A percentile compares a stretch with the other conserved stretches of the same genome.
phyloP scores from a whole-genome alignment of 1,139 yeast genomes.

The Yamadazyma triangularis region DNA sequence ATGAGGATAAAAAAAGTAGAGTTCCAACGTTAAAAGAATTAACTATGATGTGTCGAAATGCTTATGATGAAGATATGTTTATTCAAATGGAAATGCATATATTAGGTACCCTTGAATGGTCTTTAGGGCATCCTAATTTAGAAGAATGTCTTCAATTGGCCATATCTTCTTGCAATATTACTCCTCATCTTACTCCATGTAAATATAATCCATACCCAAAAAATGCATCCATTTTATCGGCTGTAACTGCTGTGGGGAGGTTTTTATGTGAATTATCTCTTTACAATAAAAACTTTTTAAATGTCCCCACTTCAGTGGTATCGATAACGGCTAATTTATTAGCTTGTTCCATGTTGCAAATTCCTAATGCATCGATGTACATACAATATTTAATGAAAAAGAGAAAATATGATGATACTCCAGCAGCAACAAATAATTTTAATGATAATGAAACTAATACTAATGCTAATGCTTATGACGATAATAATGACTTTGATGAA shows the following conservation, averaged over 20 bases:
- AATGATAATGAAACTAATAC: not conserved
- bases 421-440: not conserved
- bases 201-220: conserved; percentile 20
- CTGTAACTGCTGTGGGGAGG: conserved; percentile 54
- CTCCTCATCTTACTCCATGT: conserved; percentile 24
- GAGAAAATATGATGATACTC: not conserved
- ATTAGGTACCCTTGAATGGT: conserved; percentile 81
- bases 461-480: no score
- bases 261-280: conserved; percentile 74
- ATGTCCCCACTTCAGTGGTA: conserved; percentile 56
- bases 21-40: conserved; percentile 82
- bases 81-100: conserved; percentile 94
- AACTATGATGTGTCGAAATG: conserved; percentile 73
- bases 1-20: conserved; percentile 79
- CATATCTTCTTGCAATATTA: conserved; percentile 27
- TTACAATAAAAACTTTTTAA: conserved; percentile 65
- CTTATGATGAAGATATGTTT: conserved; percentile 87
- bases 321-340: conserved; percentile 68
- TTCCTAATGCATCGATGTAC: conserved; percentile 33
- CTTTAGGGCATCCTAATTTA: conserved; percentile 56
- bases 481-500: conserved; percentile 4
- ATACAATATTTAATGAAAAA: conserved; percentile 21
- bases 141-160: conserved; percentile 61
- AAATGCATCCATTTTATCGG: conserved; percentile 35
- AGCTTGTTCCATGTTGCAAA: conserved; percentile 62